Evolutionary conservation across 371 early-diverging fungal species (phyloP).

Genomic region (Mortierella sp.): DNA sequence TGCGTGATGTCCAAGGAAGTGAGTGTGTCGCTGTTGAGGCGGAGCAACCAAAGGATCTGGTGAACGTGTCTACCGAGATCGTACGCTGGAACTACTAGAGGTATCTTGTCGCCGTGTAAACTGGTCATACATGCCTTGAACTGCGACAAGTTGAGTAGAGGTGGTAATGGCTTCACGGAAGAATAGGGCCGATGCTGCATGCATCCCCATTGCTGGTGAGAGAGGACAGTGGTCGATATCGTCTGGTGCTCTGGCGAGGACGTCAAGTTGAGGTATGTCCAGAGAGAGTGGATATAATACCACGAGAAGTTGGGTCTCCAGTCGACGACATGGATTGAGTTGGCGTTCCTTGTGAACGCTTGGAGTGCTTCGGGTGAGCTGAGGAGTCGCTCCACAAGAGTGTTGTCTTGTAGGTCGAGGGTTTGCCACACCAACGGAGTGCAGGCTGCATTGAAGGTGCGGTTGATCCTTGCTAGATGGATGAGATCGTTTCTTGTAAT

Average conservation of each 20-base stretch:
- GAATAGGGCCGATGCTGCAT: not conserved
- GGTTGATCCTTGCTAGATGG: not conserved
- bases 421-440: not conserved
- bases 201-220: not conserved
- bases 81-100: not conserved
- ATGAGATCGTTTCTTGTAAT: not conserved
- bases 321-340: not conserved
- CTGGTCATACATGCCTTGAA: not conserved
- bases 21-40: not conserved
- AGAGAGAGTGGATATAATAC: not conserved
- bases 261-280: not conserved
- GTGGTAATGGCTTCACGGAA: not conserved
- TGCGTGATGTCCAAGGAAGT: not conserved
- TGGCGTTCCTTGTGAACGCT: not conserved
- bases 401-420: not conserved
- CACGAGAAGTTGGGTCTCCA: constrained; percentile 3
- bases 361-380: not conserved
- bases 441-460: not conserved
- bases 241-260: not conserved
- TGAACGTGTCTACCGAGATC: not conserved
- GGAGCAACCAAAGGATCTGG: not conserved
- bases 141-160: not conserved
- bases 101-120: not conserved
- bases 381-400: not conserved
- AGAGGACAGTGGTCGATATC: not conserved